A percentile compares a stretch with the other conserved stretches of the same genome.
Evolutionary conservation across 2,329 filamentous ascomycete genomes (phyloP).

Genomic region (Aspergillus aculeatus): DNA sequence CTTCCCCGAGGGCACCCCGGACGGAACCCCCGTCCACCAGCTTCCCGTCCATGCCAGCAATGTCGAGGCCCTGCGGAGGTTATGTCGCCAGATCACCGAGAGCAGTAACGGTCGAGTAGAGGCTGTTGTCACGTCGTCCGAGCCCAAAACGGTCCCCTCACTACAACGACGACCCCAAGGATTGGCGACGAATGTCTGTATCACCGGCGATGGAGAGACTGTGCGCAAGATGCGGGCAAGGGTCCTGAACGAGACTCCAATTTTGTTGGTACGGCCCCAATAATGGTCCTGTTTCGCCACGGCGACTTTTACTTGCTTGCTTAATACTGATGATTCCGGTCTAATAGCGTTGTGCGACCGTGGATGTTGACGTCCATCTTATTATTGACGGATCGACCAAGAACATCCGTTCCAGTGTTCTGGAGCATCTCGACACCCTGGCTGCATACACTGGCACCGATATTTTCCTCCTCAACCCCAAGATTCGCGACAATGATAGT

Average conservation of each 20-base stretch:
- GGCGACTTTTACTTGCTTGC: slow-evolving; percentile 23
- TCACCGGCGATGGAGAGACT: slow-evolving; percentile 81
- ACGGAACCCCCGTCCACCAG: slow-evolving; percentile 80
- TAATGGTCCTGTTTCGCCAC: slow-evolving; percentile 8
- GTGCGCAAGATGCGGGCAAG: slow-evolving; percentile 87
- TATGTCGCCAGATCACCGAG: slow-evolving; percentile 80
- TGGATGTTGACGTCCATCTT: slow-evolving; percentile 89
- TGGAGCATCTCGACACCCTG: slow-evolving; percentile 82
- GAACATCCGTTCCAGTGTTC: slow-evolving; percentile 71
- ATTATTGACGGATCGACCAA: slow-evolving; percentile 72
- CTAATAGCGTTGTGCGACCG: slow-evolving; percentile 78
- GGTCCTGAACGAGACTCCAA: slow-evolving; percentile 87
- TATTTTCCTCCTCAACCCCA: slow-evolving; percentile 91
- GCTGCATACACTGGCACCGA: slow-evolving; percentile 89
- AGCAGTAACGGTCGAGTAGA: slow-evolving; percentile 68
- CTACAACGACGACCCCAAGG: slow-evolving; percentile 53
- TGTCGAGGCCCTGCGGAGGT: slow-evolving; percentile 70
- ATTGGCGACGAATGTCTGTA: slow-evolving; percentile 80
- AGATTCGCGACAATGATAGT: slow-evolving; percentile 74
- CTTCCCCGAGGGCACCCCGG: slow-evolving; percentile 80
- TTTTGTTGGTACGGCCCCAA: slow-evolving; percentile 71
- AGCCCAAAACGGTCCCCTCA: slow-evolving; percentile 64
- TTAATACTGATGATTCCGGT: not conserved
- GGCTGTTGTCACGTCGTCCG: slow-evolving; percentile 78
- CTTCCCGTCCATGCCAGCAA: slow-evolving; percentile 90